phyloP scores from a whole-genome alignment of 139 green algal species.

The Coelastrella sp. region DNA sequence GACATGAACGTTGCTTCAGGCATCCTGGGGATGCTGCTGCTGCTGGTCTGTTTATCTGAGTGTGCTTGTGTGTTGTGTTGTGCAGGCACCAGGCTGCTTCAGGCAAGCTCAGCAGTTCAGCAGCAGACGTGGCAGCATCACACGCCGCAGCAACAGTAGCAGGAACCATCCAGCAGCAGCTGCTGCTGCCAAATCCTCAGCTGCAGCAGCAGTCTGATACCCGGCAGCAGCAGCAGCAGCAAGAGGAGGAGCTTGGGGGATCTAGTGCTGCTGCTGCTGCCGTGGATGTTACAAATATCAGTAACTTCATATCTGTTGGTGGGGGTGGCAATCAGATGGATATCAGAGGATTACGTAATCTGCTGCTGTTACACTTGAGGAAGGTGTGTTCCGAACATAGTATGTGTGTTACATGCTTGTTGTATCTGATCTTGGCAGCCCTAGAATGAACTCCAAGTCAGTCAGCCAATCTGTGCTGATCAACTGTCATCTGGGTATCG shows the following conservation, averaged over 20 bases:
- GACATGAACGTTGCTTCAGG: too few species aligned
- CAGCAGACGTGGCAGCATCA: conserved; percentile 39
- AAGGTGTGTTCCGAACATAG: neutral
- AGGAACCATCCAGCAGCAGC: neutral
- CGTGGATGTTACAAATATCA: conserved; percentile 36
- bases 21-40: too few species aligned
- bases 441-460: too few species aligned
- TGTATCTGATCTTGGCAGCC: too few species aligned
- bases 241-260: conserved; percentile 33
- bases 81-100: conserved; percentile 37
- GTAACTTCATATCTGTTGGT: conserved; percentile 30
- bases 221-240: conserved; percentile 35
- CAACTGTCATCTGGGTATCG: too few species aligned
- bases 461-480: too few species aligned
- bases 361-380: conserved; percentile 51
- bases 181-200: conserved; percentile 4
- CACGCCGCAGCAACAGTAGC: conserved; percentile 22
- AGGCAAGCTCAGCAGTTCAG: conserved; percentile 26
- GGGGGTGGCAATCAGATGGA: conserved; percentile 48
- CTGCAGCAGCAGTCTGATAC: conserved; percentile 29
- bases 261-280: conserved; percentile 18
- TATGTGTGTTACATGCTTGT: too few species aligned
- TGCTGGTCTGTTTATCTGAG: too few species aligned
- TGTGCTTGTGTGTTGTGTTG: neutral
- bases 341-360: conserved; percentile 49